Evolutionary conservation across 2,329 filamentous ascomycete species (phyloP).

Genomic region (Botryotinia convoluta): DNA sequence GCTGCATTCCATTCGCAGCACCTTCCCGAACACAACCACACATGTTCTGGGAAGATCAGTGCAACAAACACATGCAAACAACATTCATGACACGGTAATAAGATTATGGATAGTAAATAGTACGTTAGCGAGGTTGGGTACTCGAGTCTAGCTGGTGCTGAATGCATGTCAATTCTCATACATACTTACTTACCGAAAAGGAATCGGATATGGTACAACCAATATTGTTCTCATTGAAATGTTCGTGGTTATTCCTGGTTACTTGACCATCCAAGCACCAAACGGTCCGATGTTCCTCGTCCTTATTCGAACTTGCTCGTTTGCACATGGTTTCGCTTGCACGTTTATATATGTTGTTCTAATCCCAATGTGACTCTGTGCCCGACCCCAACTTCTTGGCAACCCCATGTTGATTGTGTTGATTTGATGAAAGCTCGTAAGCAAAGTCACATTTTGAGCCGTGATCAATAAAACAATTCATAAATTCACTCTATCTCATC

Average conservation of each 20-base stretch:
- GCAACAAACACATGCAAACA: not conserved
- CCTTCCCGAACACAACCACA: not conserved
- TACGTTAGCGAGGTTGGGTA: not conserved
- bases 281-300: slow-evolving; percentile 24
- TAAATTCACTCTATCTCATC: slow-evolving; percentile 5
- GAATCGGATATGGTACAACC: not conserved
- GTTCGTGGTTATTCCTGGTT: not conserved
- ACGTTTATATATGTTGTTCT: not conserved
- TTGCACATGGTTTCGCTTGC: slow-evolving; percentile 9
- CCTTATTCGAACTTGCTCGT: slow-evolving; percentile 19
- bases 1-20: slow-evolving; percentile 3
- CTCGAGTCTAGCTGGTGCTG: not conserved
- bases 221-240: not conserved
- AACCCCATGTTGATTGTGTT: slow-evolving; percentile 2
- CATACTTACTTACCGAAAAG: slow-evolving; percentile 2
- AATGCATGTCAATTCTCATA: slow-evolving; percentile 6
- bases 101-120: not conserved
- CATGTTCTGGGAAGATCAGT: not conserved
- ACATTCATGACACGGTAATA: not conserved
- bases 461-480: slow-evolving; percentile 14
- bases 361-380: slow-evolving; percentile 19
- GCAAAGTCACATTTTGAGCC: slow-evolving; percentile 14
- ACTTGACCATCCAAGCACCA: slow-evolving; percentile 13
- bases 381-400: slow-evolving; percentile 18
- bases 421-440: slow-evolving; percentile 13